Conservation (phyloP, 78 protist species). For the slime mould (Dictyostelium discoideum) region DNA sequence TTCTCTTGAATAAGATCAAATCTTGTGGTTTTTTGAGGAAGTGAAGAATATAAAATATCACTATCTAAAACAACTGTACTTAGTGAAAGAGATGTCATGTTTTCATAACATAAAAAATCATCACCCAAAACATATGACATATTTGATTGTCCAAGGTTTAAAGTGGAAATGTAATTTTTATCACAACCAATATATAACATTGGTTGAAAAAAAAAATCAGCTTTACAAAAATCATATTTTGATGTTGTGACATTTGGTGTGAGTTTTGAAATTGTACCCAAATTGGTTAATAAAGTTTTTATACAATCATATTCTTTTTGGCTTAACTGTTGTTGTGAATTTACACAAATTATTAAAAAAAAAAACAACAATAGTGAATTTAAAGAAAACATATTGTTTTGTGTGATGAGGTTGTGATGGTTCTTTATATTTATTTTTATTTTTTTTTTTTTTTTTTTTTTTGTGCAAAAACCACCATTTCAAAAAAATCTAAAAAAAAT, state of each 20-base stretch:
- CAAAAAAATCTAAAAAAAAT: too few species aligned
- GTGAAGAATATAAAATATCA: neutral
- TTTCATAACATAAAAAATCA: neutral
- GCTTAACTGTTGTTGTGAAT: neutral
- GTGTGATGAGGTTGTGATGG: too few species aligned
- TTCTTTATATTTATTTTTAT: too few species aligned
- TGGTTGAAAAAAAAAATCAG: neutral
- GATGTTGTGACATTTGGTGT: neutral
- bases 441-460: too few species aligned
- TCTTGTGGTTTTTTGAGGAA: neutral
- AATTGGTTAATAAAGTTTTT: neutral
- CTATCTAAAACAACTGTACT: too few species aligned
- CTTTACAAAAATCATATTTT: neutral
- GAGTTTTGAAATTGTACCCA: neutral
- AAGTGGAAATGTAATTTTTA: neutral
- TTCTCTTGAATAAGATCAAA: too few species aligned
- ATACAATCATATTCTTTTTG: neutral
- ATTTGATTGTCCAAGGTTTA: neutral
- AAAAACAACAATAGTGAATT: too few species aligned
- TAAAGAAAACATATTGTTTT: too few species aligned
- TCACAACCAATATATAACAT: neutral
- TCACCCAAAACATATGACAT: neutral
- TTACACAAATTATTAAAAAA: neutral
- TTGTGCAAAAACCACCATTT: too few species aligned
- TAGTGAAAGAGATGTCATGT: neutral